Base-by-base conservation (phyloP, 2,329 filamentous ascomycete genomes). In the Rutstroemia sp. region DNA sequence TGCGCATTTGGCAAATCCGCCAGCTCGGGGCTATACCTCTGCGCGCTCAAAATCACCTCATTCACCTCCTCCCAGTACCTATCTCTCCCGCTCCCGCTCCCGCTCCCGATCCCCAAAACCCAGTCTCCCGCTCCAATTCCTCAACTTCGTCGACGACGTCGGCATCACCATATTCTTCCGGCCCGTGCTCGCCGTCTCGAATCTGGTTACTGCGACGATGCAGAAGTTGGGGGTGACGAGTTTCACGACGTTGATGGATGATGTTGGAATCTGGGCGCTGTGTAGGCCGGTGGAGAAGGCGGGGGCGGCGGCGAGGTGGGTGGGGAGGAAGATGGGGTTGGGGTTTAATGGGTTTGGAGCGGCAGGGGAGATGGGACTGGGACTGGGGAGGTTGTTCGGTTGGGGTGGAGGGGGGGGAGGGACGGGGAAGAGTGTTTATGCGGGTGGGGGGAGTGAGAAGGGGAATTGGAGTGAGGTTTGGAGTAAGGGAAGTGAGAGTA, bases 81-180 rank as follows among this genome's bases (percentile, higher is more conserved):
- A 23, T 4, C 2, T 23, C 23, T 23, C 23, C 23, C 52, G 42
- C 17, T 34, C 25, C 23, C 23, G 9, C 2, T 10, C 25, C n/a
- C 16, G 21, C 19, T 23, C 25, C 12, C 46, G 30, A 17, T 17
- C 38, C 12, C 49, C 25, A 8, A 23, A 12, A 27, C 47, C 19
- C 27, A 38, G 9, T 19, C 30, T 56, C 5, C n/a, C 56, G 4
- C n/a, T 56, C 14, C 19, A 52, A 49, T 54, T 60, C 12, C 51
- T 64, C 38, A 59, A 65, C 46, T 57, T 63, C 54, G 27, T 65
- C 38, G 65, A 67, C 50, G 65, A 67, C 47, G 39, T 66, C 17
- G 64, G 65, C 5, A 63, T 65, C 27, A 23, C 57, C 17, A 14
- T 65, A 3, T 44, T 66, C 9, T 58, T 58, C 42, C 54, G 48